Base-by-base conservation (phyloP, 2,329 filamentous ascomycete species). In the Talaromyces sp. region DNA sequence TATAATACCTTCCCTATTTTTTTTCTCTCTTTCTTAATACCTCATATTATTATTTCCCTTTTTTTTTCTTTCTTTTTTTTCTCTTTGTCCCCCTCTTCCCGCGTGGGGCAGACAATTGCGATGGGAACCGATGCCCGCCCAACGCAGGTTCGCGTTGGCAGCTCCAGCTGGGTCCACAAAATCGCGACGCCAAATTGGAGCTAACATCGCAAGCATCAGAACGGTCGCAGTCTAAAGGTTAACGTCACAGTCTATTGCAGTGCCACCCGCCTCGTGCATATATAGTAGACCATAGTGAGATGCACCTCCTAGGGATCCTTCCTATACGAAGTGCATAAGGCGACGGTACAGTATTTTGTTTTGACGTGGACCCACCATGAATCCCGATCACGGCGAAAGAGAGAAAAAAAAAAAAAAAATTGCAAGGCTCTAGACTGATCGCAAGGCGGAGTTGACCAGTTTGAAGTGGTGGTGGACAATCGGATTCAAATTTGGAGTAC, bases 71-170 rank as follows among this genome's bases (percentile, higher is more conserved):
- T 37, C 55, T 54, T 52, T 19, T 55, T 47, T 52, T 27, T 27
- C 24, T 27, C 24, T 52, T 22, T 55, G 47, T 52, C n/a, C 35
- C 44, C 39, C 43, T 52, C 57, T 30, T 55, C 55, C 55, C 60
- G 58, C 60, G 60, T 64, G 60, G 62, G 60, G 58, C 62, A 22
- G 37, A 35, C 43, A 17, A 51, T 57, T 50, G 41, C 45, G 51
- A 57, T 54, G 24, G 42, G 19, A 56, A 49, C 47, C 47, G 44
- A 47, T 52, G 32, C 36, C 41, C 37, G 41, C 33, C 45, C 37
- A 40, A 50, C 20, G 41, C 40, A 57, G 50, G 47, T 56, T 57
- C 55, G 52, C 45, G 56, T 57, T 56, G 57, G 49, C 46, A 27
- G 24, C 24, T 46, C 19, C 35, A 30, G 48, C 47, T 43, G 52